Percentiles rank a stretch among this genome's conserved stretches.
Conservation (phyloP, 495 filamentous ascomycete species). For the Lindgomyces ingoldianus region DNA sequence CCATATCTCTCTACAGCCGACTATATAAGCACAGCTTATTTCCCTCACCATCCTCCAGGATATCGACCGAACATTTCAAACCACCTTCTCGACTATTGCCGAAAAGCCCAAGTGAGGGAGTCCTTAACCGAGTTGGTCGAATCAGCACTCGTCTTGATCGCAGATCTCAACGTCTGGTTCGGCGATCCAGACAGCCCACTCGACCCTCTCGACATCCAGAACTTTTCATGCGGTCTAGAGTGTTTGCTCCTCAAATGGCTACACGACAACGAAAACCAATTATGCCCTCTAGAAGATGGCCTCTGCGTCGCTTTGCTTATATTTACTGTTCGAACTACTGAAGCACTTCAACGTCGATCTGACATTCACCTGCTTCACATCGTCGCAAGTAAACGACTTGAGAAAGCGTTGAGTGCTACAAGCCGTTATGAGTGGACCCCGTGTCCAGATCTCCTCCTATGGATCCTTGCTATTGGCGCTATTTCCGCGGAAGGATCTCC, state of each 20-base stretch:
- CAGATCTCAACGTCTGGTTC: slow-evolving; percentile 36
- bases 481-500: slow-evolving; percentile 34
- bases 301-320: slow-evolving; percentile 37
- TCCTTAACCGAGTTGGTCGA: slow-evolving; percentile 31
- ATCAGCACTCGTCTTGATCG: slow-evolving; percentile 24
- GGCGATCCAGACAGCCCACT: slow-evolving; percentile 31
- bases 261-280: slow-evolving; percentile 16
- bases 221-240: slow-evolving; percentile 34
- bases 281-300: slow-evolving; percentile 33
- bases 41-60: slow-evolving; percentile 25
- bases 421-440: slow-evolving; percentile 26
- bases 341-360: slow-evolving; percentile 12
- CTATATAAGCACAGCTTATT: slow-evolving; percentile 11
- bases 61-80: slow-evolving; percentile 31
- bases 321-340: slow-evolving; percentile 32
- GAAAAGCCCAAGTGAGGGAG: slow-evolving; percentile 14
- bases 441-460: slow-evolving; percentile 34
- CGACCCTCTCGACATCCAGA: slow-evolving; percentile 38
- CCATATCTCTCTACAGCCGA: slow-evolving; percentile 31
- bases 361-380: slow-evolving; percentile 23
- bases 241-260: slow-evolving; percentile 28
- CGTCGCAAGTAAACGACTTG: slow-evolving; percentile 32
- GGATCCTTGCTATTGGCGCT: slow-evolving; percentile 37
- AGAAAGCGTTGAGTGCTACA: slow-evolving; percentile 31
- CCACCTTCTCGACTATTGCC: slow-evolving; percentile 32